A percentile compares a stretch with the other conserved stretches of the same genome.
These are phyloP conservation scores for Catharanthus roseus DNA, from an alignment of 257 asterid genomes.

Conservation along the genomic window DNA sequence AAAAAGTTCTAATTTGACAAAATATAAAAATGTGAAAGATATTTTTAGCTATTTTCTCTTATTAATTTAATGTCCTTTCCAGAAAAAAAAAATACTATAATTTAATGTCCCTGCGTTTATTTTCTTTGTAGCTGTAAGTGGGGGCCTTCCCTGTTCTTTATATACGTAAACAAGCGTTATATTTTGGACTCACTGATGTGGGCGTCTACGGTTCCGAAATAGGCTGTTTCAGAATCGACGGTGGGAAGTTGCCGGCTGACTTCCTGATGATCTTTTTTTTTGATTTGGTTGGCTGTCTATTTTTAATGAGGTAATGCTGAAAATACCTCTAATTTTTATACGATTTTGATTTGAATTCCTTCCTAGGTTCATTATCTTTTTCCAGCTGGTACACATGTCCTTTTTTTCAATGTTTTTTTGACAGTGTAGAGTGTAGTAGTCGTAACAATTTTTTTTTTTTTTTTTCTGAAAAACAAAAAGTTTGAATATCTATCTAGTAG, in stretches of 20 bases:
- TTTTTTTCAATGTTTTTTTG: background rate
- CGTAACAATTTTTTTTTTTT: no score
- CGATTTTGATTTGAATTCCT: constrained; percentile 12
- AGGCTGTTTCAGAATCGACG: constrained; percentile 2
- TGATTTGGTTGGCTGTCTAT: background rate
- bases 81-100: no score
- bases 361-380: background rate
- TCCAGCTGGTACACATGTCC: background rate
- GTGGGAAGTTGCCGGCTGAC: background rate
- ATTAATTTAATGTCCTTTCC: no score
- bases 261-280: background rate
- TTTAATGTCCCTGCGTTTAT: background rate
- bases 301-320: background rate
- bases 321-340: background rate
- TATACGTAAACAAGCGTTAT: background rate
- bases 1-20: no score
- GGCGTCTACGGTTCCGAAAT: background rate
- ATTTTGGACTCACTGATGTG: background rate
- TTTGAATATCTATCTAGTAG: no score
- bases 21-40: no score
- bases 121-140: background rate
- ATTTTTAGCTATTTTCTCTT: no score
- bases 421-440: no score
- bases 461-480: no score
- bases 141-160: background rate